A percentile compares a stretch with the other conserved stretches of the same genome.
Conservation (phyloP, 805 yeast genomes). For the Candida ipomoeae region DNA sequence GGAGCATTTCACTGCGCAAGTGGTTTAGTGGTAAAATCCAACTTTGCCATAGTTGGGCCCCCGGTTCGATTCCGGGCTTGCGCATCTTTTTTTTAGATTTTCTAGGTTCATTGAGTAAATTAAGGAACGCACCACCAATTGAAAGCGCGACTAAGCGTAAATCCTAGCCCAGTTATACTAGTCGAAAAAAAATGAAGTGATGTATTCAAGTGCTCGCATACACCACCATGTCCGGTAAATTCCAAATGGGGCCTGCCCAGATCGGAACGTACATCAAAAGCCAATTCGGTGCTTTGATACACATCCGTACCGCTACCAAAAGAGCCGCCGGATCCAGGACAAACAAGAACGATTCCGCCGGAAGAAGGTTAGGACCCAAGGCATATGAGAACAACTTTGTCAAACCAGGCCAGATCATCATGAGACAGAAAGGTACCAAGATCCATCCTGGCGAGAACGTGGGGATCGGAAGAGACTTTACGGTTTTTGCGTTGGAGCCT, state of each 20-base stretch:
- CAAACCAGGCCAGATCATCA: constrained; percentile 76
- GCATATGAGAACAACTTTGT: constrained; percentile 76
- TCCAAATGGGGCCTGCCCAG: constrained; percentile 10
- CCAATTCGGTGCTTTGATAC: constrained; percentile 20
- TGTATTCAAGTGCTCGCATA: not conserved
- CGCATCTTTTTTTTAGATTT: constrained; percentile 12
- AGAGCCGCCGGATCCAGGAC: constrained; percentile 94
- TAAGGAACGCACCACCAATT: not conserved
- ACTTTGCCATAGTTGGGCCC: constrained; percentile 24
- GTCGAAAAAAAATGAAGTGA: constrained; percentile 4
- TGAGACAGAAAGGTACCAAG: constrained; percentile 93
- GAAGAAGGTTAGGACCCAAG: constrained; percentile 91
- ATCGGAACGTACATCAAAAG: constrained; percentile 12
- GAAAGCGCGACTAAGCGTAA: constrained; percentile 1
- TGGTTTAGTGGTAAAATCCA: constrained; percentile 23
- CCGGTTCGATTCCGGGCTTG: constrained; percentile 25
- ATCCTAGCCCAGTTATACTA: not conserved
- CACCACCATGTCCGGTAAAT: constrained; percentile 12
- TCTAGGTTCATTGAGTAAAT: not conserved
- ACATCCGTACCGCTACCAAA: constrained; percentile 86
- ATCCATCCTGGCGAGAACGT: constrained; percentile 93
- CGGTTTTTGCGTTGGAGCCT: constrained; percentile 85
- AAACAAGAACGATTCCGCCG: constrained; percentile 89
- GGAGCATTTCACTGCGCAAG: constrained; percentile 18
- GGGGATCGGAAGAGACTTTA: constrained; percentile 89